A percentile compares a stretch with the other conserved stretches of the same genome.
Evolutionary conservation across 2,329 filamentous ascomycete genomes (phyloP).

Genomic region (Truncatella angustata): DNA sequence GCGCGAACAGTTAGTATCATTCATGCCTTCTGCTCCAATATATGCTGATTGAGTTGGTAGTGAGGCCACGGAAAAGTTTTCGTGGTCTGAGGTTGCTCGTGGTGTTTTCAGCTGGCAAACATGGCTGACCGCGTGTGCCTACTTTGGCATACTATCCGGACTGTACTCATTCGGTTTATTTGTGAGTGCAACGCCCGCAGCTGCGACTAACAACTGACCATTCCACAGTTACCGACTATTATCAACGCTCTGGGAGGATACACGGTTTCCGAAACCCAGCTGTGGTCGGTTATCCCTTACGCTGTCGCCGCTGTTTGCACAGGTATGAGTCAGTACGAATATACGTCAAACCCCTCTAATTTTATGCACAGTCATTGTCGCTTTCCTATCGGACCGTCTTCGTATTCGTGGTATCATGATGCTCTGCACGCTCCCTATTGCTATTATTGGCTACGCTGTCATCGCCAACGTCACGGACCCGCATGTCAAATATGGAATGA

Average conservation of each 20-base stretch:
- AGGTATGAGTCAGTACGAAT: conserved; percentile 31
- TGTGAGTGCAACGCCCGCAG: conserved; percentile 33
- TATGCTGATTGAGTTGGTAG: conserved; percentile 17
- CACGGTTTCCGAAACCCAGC: conserved; percentile 55
- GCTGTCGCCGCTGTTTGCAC: conserved; percentile 57
- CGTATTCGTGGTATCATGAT: conserved; percentile 60
- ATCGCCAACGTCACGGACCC: conserved; percentile 55
- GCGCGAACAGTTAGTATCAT: neutral
- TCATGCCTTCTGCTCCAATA: neutral
- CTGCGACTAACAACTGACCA: neutral
- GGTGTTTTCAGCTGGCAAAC: conserved; percentile 59
- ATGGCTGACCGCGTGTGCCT: conserved; percentile 62
- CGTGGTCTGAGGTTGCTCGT: conserved; percentile 61
- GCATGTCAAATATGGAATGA: conserved; percentile 61
- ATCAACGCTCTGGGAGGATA: conserved; percentile 52
- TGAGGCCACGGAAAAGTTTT: conserved; percentile 45
- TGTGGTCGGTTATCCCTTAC: conserved; percentile 65
- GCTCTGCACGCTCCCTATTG: conserved; percentile 60
- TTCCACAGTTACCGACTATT: conserved; percentile 58
- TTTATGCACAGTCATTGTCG: conserved; percentile 40
- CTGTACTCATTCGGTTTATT: conserved; percentile 65
- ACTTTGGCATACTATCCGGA: conserved; percentile 58
- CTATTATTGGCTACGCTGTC: conserved; percentile 63
- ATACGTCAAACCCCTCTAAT: too few species aligned
- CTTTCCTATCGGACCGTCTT: conserved; percentile 60